Evolutionary conservation across 2,329 filamentous ascomycete genomes (phyloP).

Genomic region (Colletotrichum somersetense): DNA sequence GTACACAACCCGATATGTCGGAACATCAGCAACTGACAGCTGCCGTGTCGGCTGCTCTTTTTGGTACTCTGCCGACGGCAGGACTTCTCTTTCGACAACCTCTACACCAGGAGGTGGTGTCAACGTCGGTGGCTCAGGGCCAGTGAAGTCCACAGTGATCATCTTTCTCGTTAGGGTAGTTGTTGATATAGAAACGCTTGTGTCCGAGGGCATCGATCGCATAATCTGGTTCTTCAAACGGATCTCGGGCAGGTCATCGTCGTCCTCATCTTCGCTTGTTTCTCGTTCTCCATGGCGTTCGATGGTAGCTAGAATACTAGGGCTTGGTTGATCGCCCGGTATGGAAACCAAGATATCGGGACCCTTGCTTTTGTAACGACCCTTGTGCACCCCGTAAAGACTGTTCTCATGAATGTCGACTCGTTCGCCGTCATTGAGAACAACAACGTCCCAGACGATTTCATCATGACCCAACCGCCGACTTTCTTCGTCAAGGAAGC

Average conservation of each 20-base stretch:
- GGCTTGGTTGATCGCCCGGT: constrained; percentile 43
- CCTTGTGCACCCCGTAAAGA: constrained; percentile 49
- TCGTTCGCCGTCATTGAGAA: constrained; percentile 69
- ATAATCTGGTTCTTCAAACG: constrained; percentile 67
- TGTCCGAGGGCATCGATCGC: constrained; percentile 66
- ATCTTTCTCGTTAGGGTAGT: constrained; percentile 71
- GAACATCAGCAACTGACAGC: constrained; percentile 44
- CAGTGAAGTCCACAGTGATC: constrained; percentile 73
- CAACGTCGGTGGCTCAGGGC: constrained; percentile 63
- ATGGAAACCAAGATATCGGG: constrained; percentile 44
- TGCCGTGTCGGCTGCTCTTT: constrained; percentile 40
- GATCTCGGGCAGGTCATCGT: constrained; percentile 60
- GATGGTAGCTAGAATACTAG: constrained; percentile 53
- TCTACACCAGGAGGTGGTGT: constrained; percentile 70
- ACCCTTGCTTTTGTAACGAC: constrained; percentile 44
- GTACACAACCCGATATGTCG: constrained; percentile 70
- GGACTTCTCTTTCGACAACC: constrained; percentile 67
- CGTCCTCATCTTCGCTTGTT: constrained; percentile 50
- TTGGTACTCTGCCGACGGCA: constrained; percentile 54
- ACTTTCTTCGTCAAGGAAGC: constrained; percentile 63
- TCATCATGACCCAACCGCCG: constrained; percentile 64
- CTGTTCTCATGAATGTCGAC: constrained; percentile 65
- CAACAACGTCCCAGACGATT: constrained; percentile 75
- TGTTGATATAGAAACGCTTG: constrained; percentile 71
- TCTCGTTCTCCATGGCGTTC: constrained; percentile 50